Percentiles rank a stretch among this genome's conserved stretches.
phyloP scores from a whole-genome alignment of 192 early-diverging fungal species.

The Spizellomyces punctatus region DNA sequence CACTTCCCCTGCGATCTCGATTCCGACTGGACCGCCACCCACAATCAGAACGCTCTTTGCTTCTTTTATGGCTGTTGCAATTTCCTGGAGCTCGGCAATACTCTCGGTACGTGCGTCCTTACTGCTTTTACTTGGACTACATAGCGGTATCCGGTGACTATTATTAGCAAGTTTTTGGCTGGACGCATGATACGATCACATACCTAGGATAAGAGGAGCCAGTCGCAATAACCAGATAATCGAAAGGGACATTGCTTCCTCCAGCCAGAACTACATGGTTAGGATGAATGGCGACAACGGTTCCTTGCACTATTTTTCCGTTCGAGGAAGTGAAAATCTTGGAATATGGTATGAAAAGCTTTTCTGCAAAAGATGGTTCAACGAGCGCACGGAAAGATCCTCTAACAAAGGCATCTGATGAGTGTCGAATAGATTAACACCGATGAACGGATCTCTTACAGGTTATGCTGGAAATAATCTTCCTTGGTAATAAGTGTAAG shows the following conservation, averaged over 20 bases:
- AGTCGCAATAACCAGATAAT: conserved; percentile 70
- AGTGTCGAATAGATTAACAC: background rate
- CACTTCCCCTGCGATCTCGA: conserved; percentile 81
- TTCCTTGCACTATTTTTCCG: conserved; percentile 53
- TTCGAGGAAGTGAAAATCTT: conserved; percentile 32
- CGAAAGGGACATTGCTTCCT: conserved; percentile 55
- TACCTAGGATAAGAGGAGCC: conserved; percentile 53
- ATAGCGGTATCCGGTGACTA: background rate
- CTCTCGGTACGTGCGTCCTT: conserved; percentile 25
- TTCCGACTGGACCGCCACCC: conserved; percentile 75
- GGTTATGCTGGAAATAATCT: background rate
- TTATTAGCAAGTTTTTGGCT: background rate
- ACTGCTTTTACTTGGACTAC: background rate
- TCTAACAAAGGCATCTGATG: background rate
- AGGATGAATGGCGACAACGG: conserved; percentile 40
- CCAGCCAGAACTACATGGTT: conserved; percentile 49
- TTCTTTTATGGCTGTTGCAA: conserved; percentile 47
- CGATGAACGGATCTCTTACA: background rate
- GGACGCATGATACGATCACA: conserved; percentile 1
- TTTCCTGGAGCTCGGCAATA: conserved; percentile 24
- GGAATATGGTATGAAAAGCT: conserved; percentile 44
- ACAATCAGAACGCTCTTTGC: conserved; percentile 60
- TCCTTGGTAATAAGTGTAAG: background rate
- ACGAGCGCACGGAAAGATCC: conserved; percentile 39
- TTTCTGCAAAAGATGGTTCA: conserved; percentile 26